These are phyloP conservation scores for Lachnellula hyalina DNA, from an alignment of 2,329 filamentous ascomycete genomes.

Conservation along the genomic window DNA sequence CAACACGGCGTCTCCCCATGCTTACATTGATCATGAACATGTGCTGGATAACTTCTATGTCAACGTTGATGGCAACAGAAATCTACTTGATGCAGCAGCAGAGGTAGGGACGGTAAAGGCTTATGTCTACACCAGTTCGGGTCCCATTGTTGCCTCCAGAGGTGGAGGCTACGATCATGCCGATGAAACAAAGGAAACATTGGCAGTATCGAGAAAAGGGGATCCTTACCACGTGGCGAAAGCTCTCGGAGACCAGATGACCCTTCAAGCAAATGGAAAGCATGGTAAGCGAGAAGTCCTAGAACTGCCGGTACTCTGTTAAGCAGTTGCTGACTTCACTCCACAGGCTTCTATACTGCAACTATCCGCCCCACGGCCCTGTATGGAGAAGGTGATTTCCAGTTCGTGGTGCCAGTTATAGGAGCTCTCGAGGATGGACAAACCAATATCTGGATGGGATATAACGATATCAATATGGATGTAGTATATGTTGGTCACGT, in stretches of 20 bases:
- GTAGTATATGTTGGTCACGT: conserved; percentile 31
- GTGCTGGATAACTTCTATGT: conserved; percentile 33
- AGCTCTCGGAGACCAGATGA: conserved; percentile 20
- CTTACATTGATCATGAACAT: conserved; percentile 27
- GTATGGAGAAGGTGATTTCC: conserved; percentile 42
- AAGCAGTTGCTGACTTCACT: neutral
- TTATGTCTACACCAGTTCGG: conserved; percentile 22
- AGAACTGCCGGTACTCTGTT: neutral
- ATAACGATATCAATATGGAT: conserved; percentile 44
- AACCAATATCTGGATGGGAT: conserved; percentile 46
- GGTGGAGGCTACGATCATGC: conserved; percentile 20
- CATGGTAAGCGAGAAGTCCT: conserved; percentile 4
- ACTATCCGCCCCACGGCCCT: conserved; percentile 47
- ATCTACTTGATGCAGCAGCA: conserved; percentile 40
- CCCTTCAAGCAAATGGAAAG: conserved; percentile 23
- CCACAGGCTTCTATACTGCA: conserved; percentile 40
- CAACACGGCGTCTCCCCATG: conserved; percentile 43
- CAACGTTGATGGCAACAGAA: conserved; percentile 46
- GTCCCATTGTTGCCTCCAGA: conserved; percentile 16
- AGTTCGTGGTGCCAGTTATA: conserved; percentile 33
- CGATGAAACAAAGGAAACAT: conserved; percentile 18
- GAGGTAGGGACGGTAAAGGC: conserved; percentile 42
- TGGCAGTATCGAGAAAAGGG: conserved; percentile 17
- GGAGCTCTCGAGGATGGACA: conserved; percentile 41
- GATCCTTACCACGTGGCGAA: conserved; percentile 23